Base-by-base conservation (phyloP, 257 asterid species). In the Solanum medicagineum region DNA sequence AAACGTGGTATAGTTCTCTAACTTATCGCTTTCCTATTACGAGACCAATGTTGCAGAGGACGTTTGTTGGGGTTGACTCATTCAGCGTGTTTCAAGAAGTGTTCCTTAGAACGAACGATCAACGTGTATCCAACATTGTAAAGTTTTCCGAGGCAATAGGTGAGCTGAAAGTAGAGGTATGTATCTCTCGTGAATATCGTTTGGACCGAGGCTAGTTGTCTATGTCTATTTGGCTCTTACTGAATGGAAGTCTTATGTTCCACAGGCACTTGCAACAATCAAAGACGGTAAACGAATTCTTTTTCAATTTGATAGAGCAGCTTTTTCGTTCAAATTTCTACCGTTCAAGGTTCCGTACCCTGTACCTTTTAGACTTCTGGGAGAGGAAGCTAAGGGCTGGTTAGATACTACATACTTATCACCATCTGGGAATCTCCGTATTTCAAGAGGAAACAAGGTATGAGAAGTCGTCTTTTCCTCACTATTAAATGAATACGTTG, bases 381-480 rank as follows among this genome's bases (percentile, higher is more conserved):
- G 99, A 56, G 99, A 96, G 60, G 99, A 96, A 87, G 99, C 98
- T 14, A 96, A 94, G 89, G 99, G 98, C 56, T 96, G 98, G 99
- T 87, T 94, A 88, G 98, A 96, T 87, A 96, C 98, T 44, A 93
- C 98, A 14, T 96, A 94, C 87, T 92, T 94, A 91, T 96, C 98
- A 47, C 93, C 88, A 70, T 93, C 99, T 0, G 98, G 98, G 85
- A 96, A 92, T 75, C 88, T 96, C 24, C 95, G 98, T 15, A 93
- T 96, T 86, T 96, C 99, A 45, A 92, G 94, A 75, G 99, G 98
- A 87, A 96, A 96, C 90, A 96, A 96, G 98, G 99, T 95, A 88
- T 85, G 84, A 84, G 68, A 55, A 65, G 29, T 68, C n/a, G 60
- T 79, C 71, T 36, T 53, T 66, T 65, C 69, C 42, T 66, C 69